Base-by-base conservation (phyloP, 2,329 filamentous ascomycete species). In the Fusarium robinianum region DNA sequence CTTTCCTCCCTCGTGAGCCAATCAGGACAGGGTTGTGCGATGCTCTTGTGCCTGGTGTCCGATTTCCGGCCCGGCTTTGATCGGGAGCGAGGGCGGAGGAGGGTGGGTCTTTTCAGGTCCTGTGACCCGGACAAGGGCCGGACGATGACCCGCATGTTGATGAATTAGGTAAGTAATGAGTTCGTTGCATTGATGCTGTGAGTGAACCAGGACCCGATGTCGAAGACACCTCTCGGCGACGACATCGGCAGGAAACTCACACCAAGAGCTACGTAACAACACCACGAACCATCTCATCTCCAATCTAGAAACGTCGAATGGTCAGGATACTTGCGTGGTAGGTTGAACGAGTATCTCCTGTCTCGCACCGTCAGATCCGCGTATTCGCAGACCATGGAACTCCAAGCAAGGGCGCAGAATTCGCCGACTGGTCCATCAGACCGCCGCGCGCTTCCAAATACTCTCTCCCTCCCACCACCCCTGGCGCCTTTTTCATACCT, bases 41-140 rank as follows among this genome's bases (percentile, higher is more conserved):
- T 35, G n/a, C 23, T 34, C 11, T 8, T 34, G 46, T 33, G 42
- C 49, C 48, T 52, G 30, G n/a, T 32, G 46, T 50, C 54, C 44
- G 54, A 57, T 54, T 49, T 46, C 34, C 47, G 53, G 54, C 25
- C 45, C 51, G 43, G 50, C 29, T 43, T 14, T 23, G 26, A 16
- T 55, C 50, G 53, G 53, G 34, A 41, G 32, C 25, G 30, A 53
- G 58, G 64, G 61, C 63, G 45, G 58, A 58, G 60, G 46, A 47
- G 19, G 22, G 49, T 52, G 49, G 47, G 36, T 24, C 40, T 18
- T 34, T 5, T 34, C 16, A 52, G 39, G 45, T 57, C 55, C 32
- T 51, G 41, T 57, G 53, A 57, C 53, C 46, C n/a, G n/a, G 53
- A 33, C 17, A 36, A 36, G 33, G 17, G 27, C 50, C 53, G 54